phyloP scores from a whole-genome alignment of 164 flowering plant genomes.

The Vitis rupestris region DNA sequence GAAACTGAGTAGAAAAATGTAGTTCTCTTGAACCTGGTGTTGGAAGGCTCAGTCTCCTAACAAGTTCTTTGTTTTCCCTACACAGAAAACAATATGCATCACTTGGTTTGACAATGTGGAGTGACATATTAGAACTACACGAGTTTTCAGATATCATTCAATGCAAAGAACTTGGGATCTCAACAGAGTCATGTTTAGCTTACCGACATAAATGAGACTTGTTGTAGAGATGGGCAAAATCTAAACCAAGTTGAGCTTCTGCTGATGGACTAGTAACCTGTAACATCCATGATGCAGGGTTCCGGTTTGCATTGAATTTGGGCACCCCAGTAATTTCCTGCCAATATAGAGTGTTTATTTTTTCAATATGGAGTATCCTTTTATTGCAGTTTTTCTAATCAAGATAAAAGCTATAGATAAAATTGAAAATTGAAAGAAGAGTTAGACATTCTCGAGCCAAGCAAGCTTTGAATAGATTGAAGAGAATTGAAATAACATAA shows the following conservation, averaged over 20 bases:
- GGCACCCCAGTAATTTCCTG: constrained; percentile 41
- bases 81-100: not conserved
- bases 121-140: too few species aligned
- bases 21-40: constrained; percentile 44
- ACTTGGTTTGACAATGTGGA: too few species aligned
- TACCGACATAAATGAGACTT: constrained; percentile 28
- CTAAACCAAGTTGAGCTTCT: constrained; percentile 37
- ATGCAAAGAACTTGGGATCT: too few species aligned
- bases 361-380: not conserved
- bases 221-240: constrained; percentile 31
- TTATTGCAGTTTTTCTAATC: not conserved
- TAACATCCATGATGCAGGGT: constrained; percentile 55
- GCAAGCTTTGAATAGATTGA: constrained; percentile 38
- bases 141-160: not conserved
- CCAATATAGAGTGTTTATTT: not conserved
- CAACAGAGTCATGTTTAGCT: constrained; percentile 3
- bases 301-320: constrained; percentile 31
- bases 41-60: constrained; percentile 34
- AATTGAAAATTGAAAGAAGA: not conserved
- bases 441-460: constrained; percentile 27
- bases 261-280: constrained; percentile 30
- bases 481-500: too few species aligned
- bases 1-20: constrained; percentile 40
- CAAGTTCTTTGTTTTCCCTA: constrained; percentile 43
- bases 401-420: not conserved